Evolutionary conservation across 1,284 basidiomycete species (phyloP).

Genomic region (Hortiboletus rubellus): DNA sequence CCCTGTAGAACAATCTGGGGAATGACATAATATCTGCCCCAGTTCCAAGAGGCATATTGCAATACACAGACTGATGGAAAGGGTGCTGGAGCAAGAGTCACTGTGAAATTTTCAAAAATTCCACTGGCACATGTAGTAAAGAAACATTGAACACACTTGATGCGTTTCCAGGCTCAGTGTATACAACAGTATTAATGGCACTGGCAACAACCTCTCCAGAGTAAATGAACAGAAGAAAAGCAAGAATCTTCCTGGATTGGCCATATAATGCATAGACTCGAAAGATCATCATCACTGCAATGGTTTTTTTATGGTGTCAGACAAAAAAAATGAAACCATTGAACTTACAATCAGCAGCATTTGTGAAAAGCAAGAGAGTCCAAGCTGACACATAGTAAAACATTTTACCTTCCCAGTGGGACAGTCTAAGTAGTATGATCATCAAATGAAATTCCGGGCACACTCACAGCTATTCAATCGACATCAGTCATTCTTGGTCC

Average conservation of each 20-base stretch:
- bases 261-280: constrained; percentile 13
- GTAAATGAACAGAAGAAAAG: constrained; percentile 5
- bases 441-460: too few relatives aligned
- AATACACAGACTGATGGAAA: constrained; percentile 1
- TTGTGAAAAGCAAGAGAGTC: background rate
- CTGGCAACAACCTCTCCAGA: background rate
- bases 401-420: background rate
- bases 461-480: constrained; percentile 5
- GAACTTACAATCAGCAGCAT: constrained; percentile 8
- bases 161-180: background rate
- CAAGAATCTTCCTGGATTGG: background rate
- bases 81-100: constrained; percentile 1
- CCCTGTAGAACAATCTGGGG: constrained; percentile 7
- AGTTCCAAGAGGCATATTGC: constrained; percentile 12
- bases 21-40: constrained; percentile 6
- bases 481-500: background rate
- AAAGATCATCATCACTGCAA: constrained; percentile 12
- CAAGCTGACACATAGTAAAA: background rate
- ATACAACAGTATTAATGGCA: background rate
- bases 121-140: background rate
- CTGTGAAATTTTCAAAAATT: background rate
- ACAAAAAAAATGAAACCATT: background rate
- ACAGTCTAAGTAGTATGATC: background rate
- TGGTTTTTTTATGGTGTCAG: background rate
- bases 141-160: background rate